Conservation (phyloP, 2,329 filamentous ascomycete genomes). For the Botryotinia convoluta region DNA sequence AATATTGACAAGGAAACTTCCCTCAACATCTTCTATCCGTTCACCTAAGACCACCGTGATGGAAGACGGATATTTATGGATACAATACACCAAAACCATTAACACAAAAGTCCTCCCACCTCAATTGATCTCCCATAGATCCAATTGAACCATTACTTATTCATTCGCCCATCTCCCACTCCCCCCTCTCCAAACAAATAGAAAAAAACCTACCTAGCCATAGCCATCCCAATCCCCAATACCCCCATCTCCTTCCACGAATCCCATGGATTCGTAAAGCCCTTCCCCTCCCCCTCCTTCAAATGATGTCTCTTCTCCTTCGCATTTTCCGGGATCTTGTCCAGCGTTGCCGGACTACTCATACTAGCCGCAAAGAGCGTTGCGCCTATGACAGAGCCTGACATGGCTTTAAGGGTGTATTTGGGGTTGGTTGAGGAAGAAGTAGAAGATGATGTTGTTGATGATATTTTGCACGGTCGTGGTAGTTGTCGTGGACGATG, state of each 20-base stretch:
- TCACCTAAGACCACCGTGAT: neutral
- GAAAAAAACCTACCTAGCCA: conserved; percentile 41
- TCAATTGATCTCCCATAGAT: neutral
- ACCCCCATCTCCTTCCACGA: conserved; percentile 45
- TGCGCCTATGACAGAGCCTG: conserved; percentile 28
- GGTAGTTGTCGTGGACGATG: conserved; percentile 24
- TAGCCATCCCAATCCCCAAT: conserved; percentile 38
- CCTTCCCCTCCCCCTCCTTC: conserved; percentile 50
- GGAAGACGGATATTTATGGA: neutral
- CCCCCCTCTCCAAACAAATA: neutral
- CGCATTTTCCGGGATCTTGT: conserved; percentile 36
- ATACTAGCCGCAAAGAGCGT: conserved; percentile 32
- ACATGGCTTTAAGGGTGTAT: conserved; percentile 24
- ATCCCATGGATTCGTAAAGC: conserved; percentile 57
- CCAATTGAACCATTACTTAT: neutral
- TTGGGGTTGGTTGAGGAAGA: conserved; percentile 1
- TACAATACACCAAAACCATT: neutral
- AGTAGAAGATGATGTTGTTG: neutral
- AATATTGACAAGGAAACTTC: neutral
- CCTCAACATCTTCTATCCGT: neutral
- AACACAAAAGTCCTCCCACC: neutral
- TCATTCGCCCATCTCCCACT: neutral
- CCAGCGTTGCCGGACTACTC: conserved; percentile 29
- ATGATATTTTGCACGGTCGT: neutral
- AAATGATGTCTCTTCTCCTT: conserved; percentile 50